These are phyloP conservation scores for Quercus agrifolia DNA, from an alignment of 306 rosid genomes.

Conservation along the genomic window DNA sequence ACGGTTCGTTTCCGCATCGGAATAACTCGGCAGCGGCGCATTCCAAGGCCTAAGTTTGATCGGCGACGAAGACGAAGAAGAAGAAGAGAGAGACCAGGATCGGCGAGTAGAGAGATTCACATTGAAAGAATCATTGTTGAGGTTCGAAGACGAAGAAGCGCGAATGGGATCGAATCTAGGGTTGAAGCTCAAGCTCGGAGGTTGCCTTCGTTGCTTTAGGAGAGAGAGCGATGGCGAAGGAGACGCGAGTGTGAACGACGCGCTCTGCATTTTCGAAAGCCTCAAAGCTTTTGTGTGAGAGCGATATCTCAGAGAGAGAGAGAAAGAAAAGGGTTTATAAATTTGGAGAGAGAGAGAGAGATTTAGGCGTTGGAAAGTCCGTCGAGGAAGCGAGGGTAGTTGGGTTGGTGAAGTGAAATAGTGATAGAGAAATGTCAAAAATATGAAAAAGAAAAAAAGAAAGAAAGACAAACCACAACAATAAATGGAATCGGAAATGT, in stretches of 20 bases:
- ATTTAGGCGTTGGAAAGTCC: conserved; percentile 37
- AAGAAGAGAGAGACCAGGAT: conserved; percentile 48
- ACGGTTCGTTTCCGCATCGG: conserved; percentile 21
- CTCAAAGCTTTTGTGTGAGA: not conserved
- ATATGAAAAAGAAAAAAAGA: not conserved
- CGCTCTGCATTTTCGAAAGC: conserved; percentile 55
- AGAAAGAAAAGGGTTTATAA: not conserved
- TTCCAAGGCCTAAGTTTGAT: conserved; percentile 53
- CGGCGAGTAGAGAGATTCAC: conserved; percentile 38
- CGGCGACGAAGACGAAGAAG: conserved; percentile 32
- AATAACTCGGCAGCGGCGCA: conserved; percentile 10
- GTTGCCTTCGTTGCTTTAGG: conserved; percentile 10
- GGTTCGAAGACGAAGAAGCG: conserved; percentile 24
- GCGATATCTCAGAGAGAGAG: not conserved
- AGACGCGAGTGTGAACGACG: conserved; percentile 38
- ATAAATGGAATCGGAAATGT: not conserved
- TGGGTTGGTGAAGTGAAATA: conserved; percentile 10
- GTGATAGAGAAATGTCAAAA: not conserved
- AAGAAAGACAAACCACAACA: not conserved
- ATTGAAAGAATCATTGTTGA: conserved; percentile 22
- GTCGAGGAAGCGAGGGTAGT: conserved; percentile 19
- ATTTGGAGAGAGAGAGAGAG: not conserved
- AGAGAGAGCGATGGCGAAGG: conserved; percentile 25
- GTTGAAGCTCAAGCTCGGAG: conserved; percentile 1
- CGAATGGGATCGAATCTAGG: conserved; percentile 27